Base-by-base conservation (phyloP, 2,329 filamentous ascomycete species). In the Rhynchosporium secalis region DNA sequence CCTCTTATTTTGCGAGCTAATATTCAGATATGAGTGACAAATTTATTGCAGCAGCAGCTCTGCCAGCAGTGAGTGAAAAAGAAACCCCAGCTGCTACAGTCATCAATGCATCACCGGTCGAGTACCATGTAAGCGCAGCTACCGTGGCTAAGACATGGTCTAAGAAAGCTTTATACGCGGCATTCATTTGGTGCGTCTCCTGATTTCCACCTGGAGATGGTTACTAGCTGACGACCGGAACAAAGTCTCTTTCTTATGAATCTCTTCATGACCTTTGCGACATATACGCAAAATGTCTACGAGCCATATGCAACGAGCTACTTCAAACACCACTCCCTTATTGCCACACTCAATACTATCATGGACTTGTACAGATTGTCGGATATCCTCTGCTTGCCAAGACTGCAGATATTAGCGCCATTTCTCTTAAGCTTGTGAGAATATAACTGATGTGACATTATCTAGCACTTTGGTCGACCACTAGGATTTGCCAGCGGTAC, bases 391-490 rank as follows among this genome's bases (percentile, higher is more conserved):
- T 52, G 36, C 20, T 52, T 15, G 48, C 48, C 7, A 52, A 52
- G 31, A 38, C n/a, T 9, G 48, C 48, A 38, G 48, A 52, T 26
- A 31, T 52, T n/a, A 52, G 48, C 20, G 15, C 2, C 1, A 4
- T 12, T n/a, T 12, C 29, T 1, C 3, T 20, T n/a, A 5, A 26
- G 5, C 3, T 9, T 38, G 2, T 46, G 4, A 7, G 15, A 38
- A 8, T 6, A 20, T 10, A 26, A n/a, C 31, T 52, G 31, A 52
- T 26, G 33, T 20, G 15, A 38, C 3, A 12, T 48, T 1, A 1
- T 52, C 13, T 38, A 52, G 48, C 48, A 52, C 36, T 52, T 52
- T 52, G 48, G 48, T n/a, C 31, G 48, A 38, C 48, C 48, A 20
- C 31, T 52, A 10, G 48, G 48, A 9, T 52, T 52, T n/a, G 48